A percentile compares a stretch with the other conserved stretches of the same genome.
Evolutionary conservation across 805 yeast genomes (phyloP).

Genomic region (Metschnikowia sp.): DNA sequence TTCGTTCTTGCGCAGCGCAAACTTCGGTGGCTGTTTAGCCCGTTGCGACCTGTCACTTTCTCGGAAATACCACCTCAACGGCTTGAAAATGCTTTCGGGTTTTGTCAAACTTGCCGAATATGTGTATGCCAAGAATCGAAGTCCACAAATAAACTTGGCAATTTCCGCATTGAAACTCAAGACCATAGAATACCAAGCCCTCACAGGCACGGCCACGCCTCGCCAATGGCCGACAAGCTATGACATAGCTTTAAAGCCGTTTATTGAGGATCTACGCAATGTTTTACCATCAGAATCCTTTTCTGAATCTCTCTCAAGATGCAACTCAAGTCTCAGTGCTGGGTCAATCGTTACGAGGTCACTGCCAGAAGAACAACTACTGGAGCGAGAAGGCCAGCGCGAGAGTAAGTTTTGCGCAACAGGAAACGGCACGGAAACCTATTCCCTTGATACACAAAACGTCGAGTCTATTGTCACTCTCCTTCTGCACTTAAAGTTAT

Average conservation of each 20-base stretch:
- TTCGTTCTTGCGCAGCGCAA: conserved; percentile 6
- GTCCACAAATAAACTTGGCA: not conserved
- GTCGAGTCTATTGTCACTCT: too few species aligned
- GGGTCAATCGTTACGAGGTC: too few species aligned
- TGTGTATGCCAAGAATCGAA: conserved; percentile 3
- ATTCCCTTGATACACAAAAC: too few species aligned
- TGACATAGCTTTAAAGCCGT: conserved; percentile 1
- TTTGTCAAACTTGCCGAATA: conserved; percentile 12
- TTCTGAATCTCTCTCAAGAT: too few species aligned
- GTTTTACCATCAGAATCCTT: not conserved
- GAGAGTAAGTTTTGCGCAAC: too few species aligned
- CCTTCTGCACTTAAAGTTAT: not conserved
- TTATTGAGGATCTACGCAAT: not conserved
- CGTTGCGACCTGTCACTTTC: conserved; percentile 1
- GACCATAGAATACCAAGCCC: not conserved
- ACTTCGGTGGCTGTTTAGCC: conserved; percentile 5
- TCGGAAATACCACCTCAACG: conserved; percentile 13
- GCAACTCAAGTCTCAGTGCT: too few species aligned
- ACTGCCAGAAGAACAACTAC: too few species aligned
- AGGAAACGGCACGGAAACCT: too few species aligned
- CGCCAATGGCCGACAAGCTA: not conserved
- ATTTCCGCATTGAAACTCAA: conserved; percentile 7
- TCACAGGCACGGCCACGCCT: not conserved
- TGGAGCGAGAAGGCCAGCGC: too few species aligned
- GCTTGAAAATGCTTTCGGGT: conserved; percentile 15